Base-by-base conservation (phyloP, 2,329 filamentous ascomycete species). In the Shiraia sp. region DNA sequence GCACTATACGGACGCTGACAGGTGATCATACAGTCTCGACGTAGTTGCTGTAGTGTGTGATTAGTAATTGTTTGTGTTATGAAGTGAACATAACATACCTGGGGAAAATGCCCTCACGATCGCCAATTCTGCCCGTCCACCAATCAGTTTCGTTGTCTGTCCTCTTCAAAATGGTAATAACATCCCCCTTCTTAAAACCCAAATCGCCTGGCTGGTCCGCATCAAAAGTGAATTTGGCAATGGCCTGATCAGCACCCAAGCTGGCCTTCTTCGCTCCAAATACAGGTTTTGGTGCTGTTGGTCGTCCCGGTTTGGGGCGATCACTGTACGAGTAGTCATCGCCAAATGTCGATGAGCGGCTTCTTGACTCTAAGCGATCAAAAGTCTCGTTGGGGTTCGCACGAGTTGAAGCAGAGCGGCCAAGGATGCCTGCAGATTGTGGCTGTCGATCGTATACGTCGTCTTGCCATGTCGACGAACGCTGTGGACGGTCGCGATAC, bases 151-250 rank as follows among this genome's bases (percentile, higher is more conserved):
- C 87, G 57, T 87, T 96, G 4, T 97, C 89, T 4, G 92, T 97
- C 71, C 88, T 87, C 76, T 99, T 96, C 42, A 95, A 69, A 43
- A 99, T 90, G 1, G 90, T 96, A 53, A 99, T 96, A 42, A 97
- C 72, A 22, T 99, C 93, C 14, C 93, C 93, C 78, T 99, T 99
- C 75, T 95, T 96, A 73, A 99, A 99, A 0, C 86, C 89, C 42
- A 97, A 69, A 67, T 99, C 92, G 4, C 92, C 92, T 0, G 90
- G 84, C 69, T 96, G 91, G 61, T 96, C 92, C 0, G 90, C 86
- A 50, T 97, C 92, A 65, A 99, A 99, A 2, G 88, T 96, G 71
- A 88, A 97, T 49, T 96, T 77, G 2, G 93, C 93, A 14, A 96
- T 78, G 0, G 90, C 93, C 71, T 97, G 89, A 55, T 96, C 90